These are phyloP conservation scores for Leishmania lainsoni DNA, from an alignment of 208 protist species.

Conservation along the genomic window DNA sequence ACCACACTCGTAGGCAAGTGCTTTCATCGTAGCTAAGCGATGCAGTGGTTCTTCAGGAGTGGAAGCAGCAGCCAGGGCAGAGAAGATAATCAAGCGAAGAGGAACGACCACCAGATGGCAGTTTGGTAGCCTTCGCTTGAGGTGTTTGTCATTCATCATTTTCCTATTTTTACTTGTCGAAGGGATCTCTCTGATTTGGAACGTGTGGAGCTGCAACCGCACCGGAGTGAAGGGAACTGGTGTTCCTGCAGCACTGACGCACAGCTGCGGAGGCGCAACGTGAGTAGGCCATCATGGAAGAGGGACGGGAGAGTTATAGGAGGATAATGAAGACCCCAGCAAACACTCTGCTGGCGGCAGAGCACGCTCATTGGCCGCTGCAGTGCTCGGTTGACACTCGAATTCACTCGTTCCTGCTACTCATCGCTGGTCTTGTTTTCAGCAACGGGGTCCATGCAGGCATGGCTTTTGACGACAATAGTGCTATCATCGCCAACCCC, in stretches of 20 bases:
- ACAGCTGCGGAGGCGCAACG: not conserved
- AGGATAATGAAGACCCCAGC: not conserved
- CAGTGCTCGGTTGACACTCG: conserved; percentile 2
- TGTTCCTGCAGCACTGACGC: not conserved
- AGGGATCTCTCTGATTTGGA: not conserved
- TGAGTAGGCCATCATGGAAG: not conserved
- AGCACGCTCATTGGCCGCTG: conserved; percentile 6
- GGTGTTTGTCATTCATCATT: not conserved
- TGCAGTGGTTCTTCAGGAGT: not conserved
- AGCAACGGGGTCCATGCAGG: conserved; percentile 31
- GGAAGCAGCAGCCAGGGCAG: not conserved
- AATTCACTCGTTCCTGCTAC: conserved; percentile 20
- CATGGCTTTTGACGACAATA: conserved; percentile 72
- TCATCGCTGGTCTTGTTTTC: conserved; percentile 34
- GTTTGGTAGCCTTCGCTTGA: not conserved
- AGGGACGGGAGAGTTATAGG: not conserved
- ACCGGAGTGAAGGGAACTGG: not conserved
- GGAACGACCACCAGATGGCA: not conserved
- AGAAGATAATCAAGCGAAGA: not conserved
- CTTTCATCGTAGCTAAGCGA: not conserved
- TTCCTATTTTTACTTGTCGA: no score
- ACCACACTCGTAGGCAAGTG: not conserved
- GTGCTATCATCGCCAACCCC: conserved; percentile 49
- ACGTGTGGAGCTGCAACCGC: not conserved
- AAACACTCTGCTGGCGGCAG: no score